Conservation (phyloP, 78 protist species). For the Paulinella micropora region DNA sequence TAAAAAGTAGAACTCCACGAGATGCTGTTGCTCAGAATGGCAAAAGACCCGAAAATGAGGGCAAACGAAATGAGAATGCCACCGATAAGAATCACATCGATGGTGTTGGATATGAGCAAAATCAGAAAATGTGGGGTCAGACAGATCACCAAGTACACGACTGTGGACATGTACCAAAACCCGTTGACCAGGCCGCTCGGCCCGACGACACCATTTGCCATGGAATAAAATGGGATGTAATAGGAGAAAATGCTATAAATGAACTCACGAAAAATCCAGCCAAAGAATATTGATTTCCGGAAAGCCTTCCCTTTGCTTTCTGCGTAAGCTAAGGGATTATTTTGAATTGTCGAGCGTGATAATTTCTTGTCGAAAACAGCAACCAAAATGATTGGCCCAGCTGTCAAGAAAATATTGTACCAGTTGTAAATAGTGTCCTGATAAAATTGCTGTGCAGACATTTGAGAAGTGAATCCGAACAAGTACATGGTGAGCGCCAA, state of each 20-base stretch:
- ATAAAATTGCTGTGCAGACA: slow-evolving; percentile 40
- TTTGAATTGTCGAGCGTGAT: background rate
- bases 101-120: background rate
- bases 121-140: background rate
- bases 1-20: background rate
- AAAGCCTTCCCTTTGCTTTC: background rate
- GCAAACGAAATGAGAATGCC: background rate
- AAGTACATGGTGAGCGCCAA: background rate
- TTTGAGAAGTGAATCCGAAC: background rate
- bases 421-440: background rate
- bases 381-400: slow-evolving; percentile 44
- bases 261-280: background rate
- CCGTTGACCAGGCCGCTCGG: background rate
- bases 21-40: background rate
- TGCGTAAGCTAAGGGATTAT: background rate
- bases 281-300: background rate
- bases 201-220: background rate
- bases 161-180: background rate
- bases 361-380: slow-evolving; percentile 45
- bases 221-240: background rate
- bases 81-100: background rate
- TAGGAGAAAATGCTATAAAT: background rate
- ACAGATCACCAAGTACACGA: background rate
- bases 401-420: slow-evolving; percentile 29
- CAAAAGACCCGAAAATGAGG: background rate